Evolutionary conservation across 371 early-diverging fungal genomes (phyloP).

Genomic region (Batkoa obscura): DNA sequence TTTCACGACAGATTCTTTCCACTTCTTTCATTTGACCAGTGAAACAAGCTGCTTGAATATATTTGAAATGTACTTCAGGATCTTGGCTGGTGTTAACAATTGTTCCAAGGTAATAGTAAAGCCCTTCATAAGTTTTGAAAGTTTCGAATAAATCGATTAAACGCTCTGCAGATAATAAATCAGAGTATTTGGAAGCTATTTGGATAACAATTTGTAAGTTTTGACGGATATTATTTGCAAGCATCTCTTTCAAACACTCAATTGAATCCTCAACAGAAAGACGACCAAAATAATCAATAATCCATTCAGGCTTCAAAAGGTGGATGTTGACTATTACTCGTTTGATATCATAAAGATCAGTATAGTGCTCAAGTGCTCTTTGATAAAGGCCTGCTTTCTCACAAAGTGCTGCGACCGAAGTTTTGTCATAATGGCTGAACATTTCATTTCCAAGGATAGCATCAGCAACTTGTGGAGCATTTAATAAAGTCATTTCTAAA

Average conservation of each 20-base stretch:
- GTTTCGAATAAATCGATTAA: slow-evolving; percentile 81
- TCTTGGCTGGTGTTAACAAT: slow-evolving; percentile 89
- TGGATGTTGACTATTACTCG: slow-evolving; percentile 84
- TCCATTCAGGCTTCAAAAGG: slow-evolving; percentile 67
- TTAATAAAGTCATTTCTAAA: slow-evolving; percentile 91
- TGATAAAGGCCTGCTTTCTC: slow-evolving; percentile 94
- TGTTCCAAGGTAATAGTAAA: slow-evolving; percentile 85
- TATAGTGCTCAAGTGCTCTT: slow-evolving; percentile 91
- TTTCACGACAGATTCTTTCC: slow-evolving; percentile 91
- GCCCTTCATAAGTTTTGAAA: slow-evolving; percentile 77
- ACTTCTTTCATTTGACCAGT: slow-evolving; percentile 93
- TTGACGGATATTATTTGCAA: slow-evolving; percentile 68
- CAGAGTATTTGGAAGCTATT: slow-evolving; percentile 89
- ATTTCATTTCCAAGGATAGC: slow-evolving; percentile 89
- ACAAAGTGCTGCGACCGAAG: slow-evolving; percentile 76
- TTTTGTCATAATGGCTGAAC: slow-evolving; percentile 87
- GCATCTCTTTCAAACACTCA: slow-evolving; percentile 80
- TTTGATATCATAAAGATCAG: slow-evolving; percentile 87
- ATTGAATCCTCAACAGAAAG: slow-evolving; percentile 86
- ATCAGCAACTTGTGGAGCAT: slow-evolving; percentile 95
- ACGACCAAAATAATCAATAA: slow-evolving; percentile 77
- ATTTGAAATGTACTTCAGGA: slow-evolving; percentile 89
- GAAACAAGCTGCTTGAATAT: slow-evolving; percentile 86
- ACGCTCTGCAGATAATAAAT: slow-evolving; percentile 68
- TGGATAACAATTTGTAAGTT: slow-evolving; percentile 90